Percentiles rank a stretch among this genome's conserved stretches.
phyloP scores from a whole-genome alignment of 108 stramenopile species.

The Thalassiosira profunda region DNA sequence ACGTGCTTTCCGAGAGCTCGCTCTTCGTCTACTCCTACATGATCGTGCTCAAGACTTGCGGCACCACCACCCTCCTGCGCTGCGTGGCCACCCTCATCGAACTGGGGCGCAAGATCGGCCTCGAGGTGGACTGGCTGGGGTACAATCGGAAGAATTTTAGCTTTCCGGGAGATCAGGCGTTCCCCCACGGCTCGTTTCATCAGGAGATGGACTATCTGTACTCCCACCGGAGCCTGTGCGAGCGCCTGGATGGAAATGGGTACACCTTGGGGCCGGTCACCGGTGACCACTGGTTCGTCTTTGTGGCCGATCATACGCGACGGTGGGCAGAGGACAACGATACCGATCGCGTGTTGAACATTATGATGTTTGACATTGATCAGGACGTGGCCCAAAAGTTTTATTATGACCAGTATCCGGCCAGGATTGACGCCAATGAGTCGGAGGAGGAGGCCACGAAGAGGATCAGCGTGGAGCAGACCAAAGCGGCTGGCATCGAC shows the following conservation, averaged over 20 bases:
- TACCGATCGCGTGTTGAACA: constrained; percentile 98
- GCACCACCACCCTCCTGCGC: constrained; percentile 98
- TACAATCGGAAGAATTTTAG: constrained; percentile 99
- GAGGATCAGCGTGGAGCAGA: constrained; percentile 83
- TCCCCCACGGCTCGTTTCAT: constrained; percentile 92
- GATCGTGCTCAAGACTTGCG: constrained; percentile 99
- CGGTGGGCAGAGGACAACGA: constrained; percentile 70
- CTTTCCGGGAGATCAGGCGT: constrained; percentile 95
- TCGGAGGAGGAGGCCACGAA: constrained; percentile 82
- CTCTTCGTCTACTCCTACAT: constrained; percentile 99
- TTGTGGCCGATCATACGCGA: constrained; percentile 98
- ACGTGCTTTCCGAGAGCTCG: constrained; percentile 95
- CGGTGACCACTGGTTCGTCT: constrained; percentile 99
- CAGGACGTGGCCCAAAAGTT: constrained; percentile 88
- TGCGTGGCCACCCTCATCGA: constrained; percentile 95
- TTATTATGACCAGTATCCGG: constrained; percentile 81
- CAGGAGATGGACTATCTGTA: constrained; percentile 95
- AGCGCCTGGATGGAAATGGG: constrained; percentile 94
- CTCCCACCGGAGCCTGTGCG: constrained; percentile 87
- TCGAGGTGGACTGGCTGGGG: constrained; percentile 99
- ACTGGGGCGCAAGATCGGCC: constrained; percentile 81
- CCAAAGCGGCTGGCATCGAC: constrained; percentile 84
- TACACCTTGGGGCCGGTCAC: constrained; percentile 99
- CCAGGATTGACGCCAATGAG: constrained; percentile 61
- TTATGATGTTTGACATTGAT: constrained; percentile 99